Conservation (phyloP, 2,329 filamentous ascomycete genomes). For the Rasamsonia emersonii region DNA sequence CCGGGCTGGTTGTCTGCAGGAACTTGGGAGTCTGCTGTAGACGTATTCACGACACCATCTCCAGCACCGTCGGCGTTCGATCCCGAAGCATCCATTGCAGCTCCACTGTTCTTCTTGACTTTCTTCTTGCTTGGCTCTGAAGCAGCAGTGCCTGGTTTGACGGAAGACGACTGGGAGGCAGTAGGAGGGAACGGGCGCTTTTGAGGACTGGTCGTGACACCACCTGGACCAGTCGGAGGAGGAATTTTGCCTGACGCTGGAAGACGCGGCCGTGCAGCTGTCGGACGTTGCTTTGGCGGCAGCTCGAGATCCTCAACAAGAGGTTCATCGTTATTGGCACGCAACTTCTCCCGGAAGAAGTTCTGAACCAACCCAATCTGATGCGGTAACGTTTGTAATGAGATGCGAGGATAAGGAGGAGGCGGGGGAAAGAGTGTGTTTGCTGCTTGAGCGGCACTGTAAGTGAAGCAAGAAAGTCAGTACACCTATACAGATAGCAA, state of each 20-base stretch:
- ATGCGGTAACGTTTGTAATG: slow-evolving; percentile 63
- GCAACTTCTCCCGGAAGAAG: slow-evolving; percentile 85
- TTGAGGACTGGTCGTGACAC: slow-evolving; percentile 29
- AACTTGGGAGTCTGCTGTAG: slow-evolving; percentile 18
- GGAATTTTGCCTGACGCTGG: slow-evolving; percentile 40
- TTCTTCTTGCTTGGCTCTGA: slow-evolving; percentile 36
- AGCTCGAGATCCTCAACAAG: slow-evolving; percentile 92
- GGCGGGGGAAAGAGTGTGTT: slow-evolving; percentile 57
- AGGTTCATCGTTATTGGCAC: slow-evolving; percentile 71
- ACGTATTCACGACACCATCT: no score
- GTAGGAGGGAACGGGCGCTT: slow-evolving; percentile 30
- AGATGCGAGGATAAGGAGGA: slow-evolving; percentile 66
- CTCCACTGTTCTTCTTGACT: slow-evolving; percentile 32
- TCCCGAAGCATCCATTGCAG: slow-evolving; percentile 13
- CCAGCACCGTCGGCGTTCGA: slow-evolving; percentile 26
- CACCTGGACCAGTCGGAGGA: slow-evolving; percentile 22
- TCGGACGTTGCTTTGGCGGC: slow-evolving; percentile 73
- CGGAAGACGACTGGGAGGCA: slow-evolving; percentile 13
- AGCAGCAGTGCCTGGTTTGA: slow-evolving; percentile 17
- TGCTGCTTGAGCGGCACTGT: slow-evolving; percentile 39
- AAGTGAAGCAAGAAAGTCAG: slow-evolving; percentile 8
- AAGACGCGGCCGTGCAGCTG: slow-evolving; percentile 33
- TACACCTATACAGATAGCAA: slow-evolving; percentile 1
- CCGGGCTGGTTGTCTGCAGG: slow-evolving; percentile 25
- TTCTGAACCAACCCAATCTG: slow-evolving; percentile 84